A percentile compares a stretch with the other conserved stretches of the same genome.
Conservation (phyloP, 331 rosid genomes). For the Acacia concinna region DNA sequence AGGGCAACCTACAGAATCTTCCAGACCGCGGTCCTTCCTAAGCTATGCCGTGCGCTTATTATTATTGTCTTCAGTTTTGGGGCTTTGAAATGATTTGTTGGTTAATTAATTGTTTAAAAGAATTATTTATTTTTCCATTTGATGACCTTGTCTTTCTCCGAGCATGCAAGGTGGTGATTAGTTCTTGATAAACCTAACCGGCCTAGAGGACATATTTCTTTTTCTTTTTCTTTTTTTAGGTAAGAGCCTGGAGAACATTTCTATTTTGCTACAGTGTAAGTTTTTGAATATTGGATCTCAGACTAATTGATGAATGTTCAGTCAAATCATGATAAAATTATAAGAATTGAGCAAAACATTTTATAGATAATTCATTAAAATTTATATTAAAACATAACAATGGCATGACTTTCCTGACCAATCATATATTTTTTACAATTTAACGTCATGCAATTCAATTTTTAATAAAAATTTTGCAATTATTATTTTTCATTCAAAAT, state of each 20-base stretch:
- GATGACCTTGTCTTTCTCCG: neutral
- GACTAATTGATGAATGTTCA: neutral
- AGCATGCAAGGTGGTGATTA: neutral
- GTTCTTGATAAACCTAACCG: neutral
- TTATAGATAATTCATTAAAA: neutral
- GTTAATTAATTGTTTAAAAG: neutral
- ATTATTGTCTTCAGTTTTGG: constrained; percentile 15
- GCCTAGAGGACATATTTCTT: neutral
- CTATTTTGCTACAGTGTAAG: neutral
- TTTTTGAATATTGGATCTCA: constrained; percentile 14
- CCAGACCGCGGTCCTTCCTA: too few relatives aligned
- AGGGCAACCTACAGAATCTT: too few relatives aligned
- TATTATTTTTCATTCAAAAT: neutral
- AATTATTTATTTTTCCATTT: constrained; percentile 13
- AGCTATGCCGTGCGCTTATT: too few relatives aligned
- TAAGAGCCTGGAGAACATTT: neutral
- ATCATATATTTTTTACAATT: neutral
- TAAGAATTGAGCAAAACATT: neutral
- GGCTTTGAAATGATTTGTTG: constrained; percentile 5
- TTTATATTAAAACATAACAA: neutral
- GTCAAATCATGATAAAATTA: neutral
- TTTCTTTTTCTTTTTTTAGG: too few relatives aligned
- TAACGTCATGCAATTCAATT: neutral
- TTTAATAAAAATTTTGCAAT: neutral
- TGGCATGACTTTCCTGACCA: neutral